Percentiles rank a stretch among this genome's conserved stretches.
Evolutionary conservation across 228 moss, liverwort and hornwort species (phyloP).

Genomic region (Sphagnum fallax): DNA sequence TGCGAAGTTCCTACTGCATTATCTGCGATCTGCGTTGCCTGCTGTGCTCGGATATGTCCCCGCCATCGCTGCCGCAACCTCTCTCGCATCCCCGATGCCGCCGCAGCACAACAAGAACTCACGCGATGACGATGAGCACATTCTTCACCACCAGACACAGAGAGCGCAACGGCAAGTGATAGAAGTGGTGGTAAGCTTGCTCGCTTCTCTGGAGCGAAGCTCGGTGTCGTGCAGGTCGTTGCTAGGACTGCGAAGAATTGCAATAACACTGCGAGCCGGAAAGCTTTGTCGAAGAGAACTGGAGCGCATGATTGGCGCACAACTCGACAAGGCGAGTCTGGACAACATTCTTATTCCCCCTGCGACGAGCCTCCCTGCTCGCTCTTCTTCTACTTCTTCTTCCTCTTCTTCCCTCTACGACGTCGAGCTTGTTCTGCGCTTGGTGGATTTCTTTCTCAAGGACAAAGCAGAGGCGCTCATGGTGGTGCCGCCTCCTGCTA

Average conservation of each 20-base stretch:
- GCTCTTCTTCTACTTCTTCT: slow-evolving; percentile 2
- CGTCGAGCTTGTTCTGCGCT: slow-evolving; percentile 78
- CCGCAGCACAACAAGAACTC: slow-evolving; percentile 7
- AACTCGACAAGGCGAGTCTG: slow-evolving; percentile 78
- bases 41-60: slow-evolving; percentile 54
- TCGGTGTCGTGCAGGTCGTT: slow-evolving; percentile 78
- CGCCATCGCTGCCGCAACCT: too few relatives aligned
- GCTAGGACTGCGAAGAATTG: slow-evolving; percentile 71
- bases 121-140: slow-evolving; percentile 41
- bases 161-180: slow-evolving; percentile 62
- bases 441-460: slow-evolving; percentile 73
- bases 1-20: slow-evolving; percentile 84
- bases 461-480: slow-evolving; percentile 70
- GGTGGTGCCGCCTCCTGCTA: slow-evolving; percentile 29
- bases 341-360: slow-evolving; percentile 73
- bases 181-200: slow-evolving; percentile 67
- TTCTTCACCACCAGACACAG: slow-evolving; percentile 37
- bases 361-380: slow-evolving; percentile 41
- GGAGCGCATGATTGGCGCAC: slow-evolving; percentile 85
- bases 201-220: slow-evolving; percentile 56
- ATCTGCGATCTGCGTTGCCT: slow-evolving; percentile 66
- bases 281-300: slow-evolving; percentile 66
- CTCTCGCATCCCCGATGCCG: slow-evolving; percentile 42
- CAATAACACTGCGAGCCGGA: slow-evolving; percentile 63
- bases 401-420: slow-evolving; percentile 69